A percentile compares a stretch with the other conserved stretches of the same genome.
phyloP scores from a whole-genome alignment of 2,329 filamentous ascomycete species.

The Escovopsis weberi region DNA sequence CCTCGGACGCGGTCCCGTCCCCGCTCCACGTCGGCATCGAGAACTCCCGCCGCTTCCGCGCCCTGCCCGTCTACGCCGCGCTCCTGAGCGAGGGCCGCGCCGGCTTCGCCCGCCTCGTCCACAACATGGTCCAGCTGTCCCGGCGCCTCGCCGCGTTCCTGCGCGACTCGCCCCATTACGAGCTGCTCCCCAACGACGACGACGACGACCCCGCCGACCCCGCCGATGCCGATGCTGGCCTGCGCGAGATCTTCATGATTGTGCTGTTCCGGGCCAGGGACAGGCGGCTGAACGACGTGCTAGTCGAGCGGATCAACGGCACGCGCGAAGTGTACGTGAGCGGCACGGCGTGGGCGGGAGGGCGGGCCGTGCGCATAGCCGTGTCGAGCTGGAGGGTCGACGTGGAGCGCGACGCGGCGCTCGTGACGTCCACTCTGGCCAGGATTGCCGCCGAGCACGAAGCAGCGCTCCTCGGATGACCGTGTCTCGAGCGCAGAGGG shows the following conservation, averaged over 20 bases:
- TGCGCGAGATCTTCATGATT: conserved; percentile 38
- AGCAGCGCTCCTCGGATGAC: too few relatives aligned
- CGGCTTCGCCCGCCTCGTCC: conserved; percentile 56
- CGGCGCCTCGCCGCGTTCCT: conserved; percentile 53
- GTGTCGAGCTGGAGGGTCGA: conserved; percentile 75
- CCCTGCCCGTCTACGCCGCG: conserved; percentile 75
- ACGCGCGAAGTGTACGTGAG: conserved; percentile 68
- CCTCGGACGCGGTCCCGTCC: conserved; percentile 36
- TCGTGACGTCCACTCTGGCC: conserved; percentile 49
- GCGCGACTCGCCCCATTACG: conserved; percentile 44
- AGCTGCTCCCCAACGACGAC: conserved; percentile 43
- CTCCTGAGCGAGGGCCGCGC: conserved; percentile 57
- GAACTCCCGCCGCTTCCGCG: conserved; percentile 82
- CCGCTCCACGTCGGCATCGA: conserved; percentile 80
- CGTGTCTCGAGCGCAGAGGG: too few relatives aligned
- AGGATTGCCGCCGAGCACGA: too few relatives aligned
- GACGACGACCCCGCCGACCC: conserved; percentile 7
- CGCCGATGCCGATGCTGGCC: conserved; percentile 23
- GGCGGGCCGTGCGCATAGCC: conserved; percentile 65
- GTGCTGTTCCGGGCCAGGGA: conserved; percentile 67
- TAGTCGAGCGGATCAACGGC: conserved; percentile 62
- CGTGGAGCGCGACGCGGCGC: conserved; percentile 46
- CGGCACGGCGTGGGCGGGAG: conserved; percentile 62
- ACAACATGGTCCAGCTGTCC: conserved; percentile 57
- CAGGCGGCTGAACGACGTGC: conserved; percentile 40